Percentiles rank a stretch among this genome's conserved stretches.
Conservation (phyloP, 2,329 filamentous ascomycete genomes). For the Acarospora socialis region DNA sequence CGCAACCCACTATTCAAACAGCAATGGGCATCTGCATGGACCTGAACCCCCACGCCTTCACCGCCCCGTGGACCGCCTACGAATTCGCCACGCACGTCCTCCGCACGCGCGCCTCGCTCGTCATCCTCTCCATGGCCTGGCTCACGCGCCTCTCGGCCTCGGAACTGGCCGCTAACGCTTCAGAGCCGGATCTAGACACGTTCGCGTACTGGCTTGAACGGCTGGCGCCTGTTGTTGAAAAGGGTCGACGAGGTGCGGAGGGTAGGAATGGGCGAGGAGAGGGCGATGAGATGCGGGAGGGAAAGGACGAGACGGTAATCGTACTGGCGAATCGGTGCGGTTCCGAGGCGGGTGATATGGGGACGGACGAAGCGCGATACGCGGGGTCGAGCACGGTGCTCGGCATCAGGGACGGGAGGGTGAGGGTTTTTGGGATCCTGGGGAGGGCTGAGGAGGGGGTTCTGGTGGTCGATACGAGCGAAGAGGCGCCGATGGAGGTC, state of each 20-base stretch:
- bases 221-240: slow-evolving; percentile 37
- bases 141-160: slow-evolving; percentile 36
- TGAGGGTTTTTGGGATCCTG: slow-evolving; percentile 19
- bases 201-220: slow-evolving; percentile 49
- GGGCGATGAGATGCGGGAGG: slow-evolving; percentile 7
- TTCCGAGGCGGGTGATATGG: slow-evolving; percentile 23
- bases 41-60: slow-evolving; percentile 49
- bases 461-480: slow-evolving; percentile 32
- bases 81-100: slow-evolving; percentile 46
- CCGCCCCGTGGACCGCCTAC: slow-evolving; percentile 42
- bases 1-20: slow-evolving; percentile 22
- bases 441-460: slow-evolving; percentile 31
- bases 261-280: slow-evolving; percentile 11
- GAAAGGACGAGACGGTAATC: slow-evolving; percentile 25
- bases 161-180: slow-evolving; percentile 31
- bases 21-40: slow-evolving; percentile 39
- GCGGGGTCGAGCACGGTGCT: slow-evolving; percentile 35
- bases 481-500: slow-evolving; percentile 26
- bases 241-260: slow-evolving; percentile 9
- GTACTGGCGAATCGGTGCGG: slow-evolving; percentile 34
- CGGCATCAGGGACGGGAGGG: slow-evolving; percentile 16
- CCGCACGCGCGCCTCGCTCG: slow-evolving; percentile 32
- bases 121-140: slow-evolving; percentile 52
- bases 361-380: slow-evolving; percentile 29
- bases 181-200: slow-evolving; percentile 42